These are phyloP conservation scores for Hydnomerulius pinastri DNA, from an alignment of 768 basidiomycete species.

Conservation along the genomic window DNA sequence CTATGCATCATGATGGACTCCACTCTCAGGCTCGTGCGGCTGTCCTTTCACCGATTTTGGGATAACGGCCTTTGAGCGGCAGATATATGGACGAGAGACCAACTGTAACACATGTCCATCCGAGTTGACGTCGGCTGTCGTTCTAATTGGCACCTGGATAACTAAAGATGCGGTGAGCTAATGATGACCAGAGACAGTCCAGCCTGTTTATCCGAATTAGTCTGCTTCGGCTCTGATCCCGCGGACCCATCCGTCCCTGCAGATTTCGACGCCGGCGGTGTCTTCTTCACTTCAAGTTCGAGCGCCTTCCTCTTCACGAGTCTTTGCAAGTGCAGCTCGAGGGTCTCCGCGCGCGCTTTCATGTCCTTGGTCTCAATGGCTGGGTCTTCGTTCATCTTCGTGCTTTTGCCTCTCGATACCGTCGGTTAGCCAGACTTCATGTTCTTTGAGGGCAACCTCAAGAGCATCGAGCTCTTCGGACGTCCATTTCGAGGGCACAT, in stretches of 20 bases:
- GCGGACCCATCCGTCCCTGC: slow-evolving; percentile 14
- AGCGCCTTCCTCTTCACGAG: slow-evolving; percentile 69
- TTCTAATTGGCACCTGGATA: too few species aligned
- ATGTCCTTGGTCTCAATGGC: slow-evolving; percentile 86
- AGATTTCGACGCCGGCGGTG: slow-evolving; percentile 25
- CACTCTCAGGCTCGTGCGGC: too few species aligned
- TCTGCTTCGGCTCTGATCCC: slow-evolving; percentile 17
- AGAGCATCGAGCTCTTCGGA: slow-evolving; percentile 80
- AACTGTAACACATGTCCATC: too few species aligned
- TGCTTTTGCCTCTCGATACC: slow-evolving; percentile 82
- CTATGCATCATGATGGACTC: too few species aligned
- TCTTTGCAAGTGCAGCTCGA: slow-evolving; percentile 75
- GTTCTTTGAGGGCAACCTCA: slow-evolving; percentile 73
- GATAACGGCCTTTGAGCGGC: too few species aligned
- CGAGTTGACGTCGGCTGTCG: too few species aligned
- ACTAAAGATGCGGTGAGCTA: too few species aligned
- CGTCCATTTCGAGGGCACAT: slow-evolving; percentile 79
- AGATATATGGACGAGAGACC: too few species aligned
- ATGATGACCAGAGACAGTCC: too few species aligned
- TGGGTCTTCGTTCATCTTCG: slow-evolving; percentile 77
- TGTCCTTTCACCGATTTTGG: too few species aligned
- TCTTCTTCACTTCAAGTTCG: slow-evolving; percentile 63
- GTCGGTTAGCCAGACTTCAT: slow-evolving; percentile 82
- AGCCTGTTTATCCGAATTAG: slow-evolving; percentile 17
- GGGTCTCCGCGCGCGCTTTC: slow-evolving; percentile 75